These are phyloP conservation scores for Aphanomyces cochlioides DNA, from an alignment of 352 stramenopile genomes.

Conservation along the genomic window DNA sequence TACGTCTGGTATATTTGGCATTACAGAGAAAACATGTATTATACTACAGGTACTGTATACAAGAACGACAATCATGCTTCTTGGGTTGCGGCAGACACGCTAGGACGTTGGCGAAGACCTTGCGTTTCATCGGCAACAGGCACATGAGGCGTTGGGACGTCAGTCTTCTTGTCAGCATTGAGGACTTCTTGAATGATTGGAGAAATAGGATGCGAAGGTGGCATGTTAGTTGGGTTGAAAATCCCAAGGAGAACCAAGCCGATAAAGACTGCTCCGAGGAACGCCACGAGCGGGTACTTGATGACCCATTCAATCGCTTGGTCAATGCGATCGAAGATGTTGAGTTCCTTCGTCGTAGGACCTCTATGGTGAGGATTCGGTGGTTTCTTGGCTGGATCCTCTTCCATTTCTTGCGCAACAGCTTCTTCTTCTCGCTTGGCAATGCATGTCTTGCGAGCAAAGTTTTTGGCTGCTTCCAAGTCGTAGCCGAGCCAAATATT, in stretches of 20 bases:
- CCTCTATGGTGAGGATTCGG: slow-evolving; percentile 34
- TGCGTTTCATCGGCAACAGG: neutral
- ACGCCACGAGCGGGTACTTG: slow-evolving; percentile 51
- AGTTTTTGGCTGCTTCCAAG: slow-evolving; percentile 65
- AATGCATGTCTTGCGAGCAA: slow-evolving; percentile 68
- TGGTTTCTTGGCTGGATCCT: slow-evolving; percentile 39
- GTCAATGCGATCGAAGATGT: slow-evolving; percentile 34
- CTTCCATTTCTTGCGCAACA: slow-evolving; percentile 49
- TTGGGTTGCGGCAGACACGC: neutral
- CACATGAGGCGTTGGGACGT: neutral
- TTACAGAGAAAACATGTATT: neutral
- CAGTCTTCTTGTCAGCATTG: slow-evolving; percentile 9
- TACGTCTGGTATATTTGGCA: neutral
- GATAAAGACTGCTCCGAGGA: slow-evolving; percentile 43
- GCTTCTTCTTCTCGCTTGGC: slow-evolving; percentile 69
- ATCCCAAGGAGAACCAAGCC: slow-evolving; percentile 39
- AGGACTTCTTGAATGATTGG: slow-evolving; percentile 19
- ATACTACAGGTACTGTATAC: neutral
- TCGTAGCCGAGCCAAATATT: slow-evolving; percentile 91
- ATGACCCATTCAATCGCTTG: slow-evolving; percentile 52
- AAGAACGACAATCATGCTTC: neutral
- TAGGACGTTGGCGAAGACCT: neutral
- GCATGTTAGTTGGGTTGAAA: neutral
- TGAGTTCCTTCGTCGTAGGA: slow-evolving; percentile 49
- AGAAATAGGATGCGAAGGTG: neutral